Conservation (phyloP, 2,329 filamentous ascomycete genomes). For the Fusarium sp. region DNA sequence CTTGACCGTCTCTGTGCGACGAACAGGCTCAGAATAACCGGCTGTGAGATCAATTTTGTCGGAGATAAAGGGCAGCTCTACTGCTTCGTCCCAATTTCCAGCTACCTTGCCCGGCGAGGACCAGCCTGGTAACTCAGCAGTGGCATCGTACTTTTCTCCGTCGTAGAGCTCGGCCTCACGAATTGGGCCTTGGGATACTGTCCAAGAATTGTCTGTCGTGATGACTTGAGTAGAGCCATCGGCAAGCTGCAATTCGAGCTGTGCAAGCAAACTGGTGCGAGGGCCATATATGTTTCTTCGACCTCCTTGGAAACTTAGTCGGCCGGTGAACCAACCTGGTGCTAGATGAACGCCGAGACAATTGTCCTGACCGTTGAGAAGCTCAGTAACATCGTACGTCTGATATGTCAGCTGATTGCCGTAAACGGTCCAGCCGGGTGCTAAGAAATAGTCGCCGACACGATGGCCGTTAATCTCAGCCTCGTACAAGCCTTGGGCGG, state of each 20-base stretch:
- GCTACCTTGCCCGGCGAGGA: slow-evolving; percentile 3
- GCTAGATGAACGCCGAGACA: slow-evolving; percentile 54
- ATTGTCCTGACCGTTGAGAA: slow-evolving; percentile 50
- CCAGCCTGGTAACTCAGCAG: slow-evolving; percentile 44
- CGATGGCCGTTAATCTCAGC: slow-evolving; percentile 60
- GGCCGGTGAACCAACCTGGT: slow-evolving; percentile 66
- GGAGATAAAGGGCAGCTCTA: slow-evolving; percentile 23
- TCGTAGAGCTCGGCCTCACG: slow-evolving; percentile 64
- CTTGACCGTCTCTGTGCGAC: slow-evolving; percentile 53
- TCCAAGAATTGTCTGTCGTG: slow-evolving; percentile 59
- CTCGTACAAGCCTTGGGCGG: slow-evolving; percentile 62
- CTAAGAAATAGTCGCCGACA: slow-evolving; percentile 60
- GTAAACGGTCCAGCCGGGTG: slow-evolving; percentile 69
- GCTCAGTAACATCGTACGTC: slow-evolving; percentile 65
- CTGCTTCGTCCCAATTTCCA: slow-evolving; percentile 34
- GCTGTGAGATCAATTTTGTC: slow-evolving; percentile 52
- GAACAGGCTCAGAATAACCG: slow-evolving; percentile 62
- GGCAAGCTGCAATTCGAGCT: slow-evolving; percentile 57
- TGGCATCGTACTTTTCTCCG: slow-evolving; percentile 66
- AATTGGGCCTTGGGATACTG: slow-evolving; percentile 53
- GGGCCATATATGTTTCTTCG: slow-evolving; percentile 56
- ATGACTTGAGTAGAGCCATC: slow-evolving; percentile 52
- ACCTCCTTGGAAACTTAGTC: slow-evolving; percentile 52
- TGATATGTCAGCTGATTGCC: slow-evolving; percentile 65
- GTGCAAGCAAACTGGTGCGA: slow-evolving; percentile 57